Conservation (phyloP, 805 yeast genomes). For the Spathaspora girioi region DNA sequence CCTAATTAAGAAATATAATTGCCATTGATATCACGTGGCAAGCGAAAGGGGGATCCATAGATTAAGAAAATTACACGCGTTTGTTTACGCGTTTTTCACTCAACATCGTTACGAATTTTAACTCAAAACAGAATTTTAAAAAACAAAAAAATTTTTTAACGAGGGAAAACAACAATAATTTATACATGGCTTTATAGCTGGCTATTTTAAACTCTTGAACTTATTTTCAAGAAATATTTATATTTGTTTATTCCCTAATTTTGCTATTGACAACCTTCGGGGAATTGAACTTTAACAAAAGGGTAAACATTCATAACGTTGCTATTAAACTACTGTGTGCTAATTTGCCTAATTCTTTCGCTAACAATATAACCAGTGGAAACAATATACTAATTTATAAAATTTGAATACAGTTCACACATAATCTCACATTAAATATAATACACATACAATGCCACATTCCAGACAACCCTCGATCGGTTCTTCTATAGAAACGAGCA, state of each 20-base stretch:
- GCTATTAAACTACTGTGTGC: too few species aligned
- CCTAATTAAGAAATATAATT: background rate
- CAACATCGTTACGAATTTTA: background rate
- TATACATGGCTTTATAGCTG: background rate
- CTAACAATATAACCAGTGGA: too few species aligned
- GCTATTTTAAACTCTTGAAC: too few species aligned
- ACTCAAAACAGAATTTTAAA: conserved; percentile 1
- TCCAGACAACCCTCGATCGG: conserved; percentile 62
- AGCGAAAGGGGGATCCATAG: background rate
- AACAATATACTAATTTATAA: too few species aligned
- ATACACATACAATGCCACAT: conserved; percentile 25
- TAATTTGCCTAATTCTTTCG: too few species aligned
- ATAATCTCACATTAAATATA: too few species aligned
- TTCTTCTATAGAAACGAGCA: conserved; percentile 42
- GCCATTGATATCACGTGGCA: background rate
- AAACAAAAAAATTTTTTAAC: background rate
- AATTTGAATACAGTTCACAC: too few species aligned
- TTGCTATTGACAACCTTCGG: background rate
- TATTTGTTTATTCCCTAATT: background rate
- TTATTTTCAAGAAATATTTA: too few species aligned
- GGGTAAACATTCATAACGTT: too few species aligned
- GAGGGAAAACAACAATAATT: background rate
- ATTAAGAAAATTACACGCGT: background rate
- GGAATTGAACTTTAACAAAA: too few species aligned
- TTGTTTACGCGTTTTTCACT: background rate